Conservation (phyloP, 1,139 yeast genomes). For the Lodderomyces jiufengensis region DNA sequence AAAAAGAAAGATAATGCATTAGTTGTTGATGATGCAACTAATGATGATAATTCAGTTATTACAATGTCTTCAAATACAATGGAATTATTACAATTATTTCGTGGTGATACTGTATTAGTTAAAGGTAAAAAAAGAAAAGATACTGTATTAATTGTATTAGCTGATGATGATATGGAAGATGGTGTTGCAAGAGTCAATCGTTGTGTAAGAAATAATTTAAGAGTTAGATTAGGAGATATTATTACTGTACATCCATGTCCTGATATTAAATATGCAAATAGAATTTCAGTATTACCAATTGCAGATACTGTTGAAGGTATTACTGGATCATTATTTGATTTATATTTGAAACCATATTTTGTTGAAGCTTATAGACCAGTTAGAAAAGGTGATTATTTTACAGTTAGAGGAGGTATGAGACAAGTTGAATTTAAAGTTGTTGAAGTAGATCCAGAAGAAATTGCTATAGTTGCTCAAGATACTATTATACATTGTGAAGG, state of each 20-base stretch:
- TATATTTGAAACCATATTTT: constrained; percentile 93
- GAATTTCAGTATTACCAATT: constrained; percentile 94
- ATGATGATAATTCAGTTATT: constrained; percentile 95
- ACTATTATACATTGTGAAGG: constrained; percentile 98
- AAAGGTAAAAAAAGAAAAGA: constrained; percentile 98
- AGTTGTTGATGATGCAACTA: constrained; percentile 94
- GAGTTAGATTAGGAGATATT: constrained; percentile 92
- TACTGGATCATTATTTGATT: constrained; percentile 96
- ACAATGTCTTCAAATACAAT: constrained; percentile 93
- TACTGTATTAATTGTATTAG: constrained; percentile 93
- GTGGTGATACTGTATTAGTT: constrained; percentile 96
- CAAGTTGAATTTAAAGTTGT: constrained; percentile 98
- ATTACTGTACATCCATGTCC: constrained; percentile 94
- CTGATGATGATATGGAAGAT: constrained; percentile 95
- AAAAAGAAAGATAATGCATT: constrained; percentile 97
- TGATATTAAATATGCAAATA: constrained; percentile 89
- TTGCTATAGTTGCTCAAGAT: constrained; percentile 97
- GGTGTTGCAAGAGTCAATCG: constrained; percentile 94
- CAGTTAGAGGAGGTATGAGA: constrained; percentile 98
- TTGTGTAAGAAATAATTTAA: constrained; percentile 90
- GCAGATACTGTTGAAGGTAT: constrained; percentile 98
- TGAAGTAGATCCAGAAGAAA: constrained; percentile 96
- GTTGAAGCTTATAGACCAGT: constrained; percentile 99
- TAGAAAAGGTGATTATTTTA: constrained; percentile 93
- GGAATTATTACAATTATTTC: constrained; percentile 91